Percentiles rank a stretch among this genome's conserved stretches.
phyloP scores from a whole-genome alignment of 2,329 filamentous ascomycete genomes.

The Malbranchea zuffiana region DNA sequence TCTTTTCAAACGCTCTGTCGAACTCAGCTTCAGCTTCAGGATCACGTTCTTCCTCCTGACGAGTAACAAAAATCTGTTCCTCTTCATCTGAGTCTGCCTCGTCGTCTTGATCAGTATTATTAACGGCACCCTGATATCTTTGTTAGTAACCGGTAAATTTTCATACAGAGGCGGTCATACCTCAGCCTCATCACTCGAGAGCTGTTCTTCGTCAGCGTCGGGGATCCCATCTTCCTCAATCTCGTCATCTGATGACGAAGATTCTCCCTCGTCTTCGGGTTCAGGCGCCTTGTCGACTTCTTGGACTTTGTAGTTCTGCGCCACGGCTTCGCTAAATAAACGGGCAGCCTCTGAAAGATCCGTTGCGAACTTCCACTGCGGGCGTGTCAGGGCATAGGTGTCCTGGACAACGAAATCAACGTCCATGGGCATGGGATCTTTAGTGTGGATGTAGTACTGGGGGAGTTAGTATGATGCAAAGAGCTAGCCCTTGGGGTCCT shows the following conservation, averaged over 20 bases:
- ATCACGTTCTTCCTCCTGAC: slow-evolving; percentile 79
- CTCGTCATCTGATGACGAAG: slow-evolving; percentile 65
- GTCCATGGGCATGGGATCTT: slow-evolving; percentile 85
- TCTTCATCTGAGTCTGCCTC: slow-evolving; percentile 60
- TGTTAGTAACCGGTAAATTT: slow-evolving; percentile 8
- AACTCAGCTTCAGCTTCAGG: slow-evolving; percentile 95
- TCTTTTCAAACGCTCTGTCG: slow-evolving; percentile 91
- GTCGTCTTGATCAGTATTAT: slow-evolving; percentile 36
- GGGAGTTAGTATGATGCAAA: slow-evolving; percentile 18
- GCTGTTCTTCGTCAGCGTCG: slow-evolving; percentile 47
- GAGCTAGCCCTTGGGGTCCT: slow-evolving; percentile 13
- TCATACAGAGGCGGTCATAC: slow-evolving; percentile 17
- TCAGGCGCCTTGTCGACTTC: slow-evolving; percentile 60
- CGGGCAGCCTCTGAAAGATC: slow-evolving; percentile 73
- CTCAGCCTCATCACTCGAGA: slow-evolving; percentile 41
- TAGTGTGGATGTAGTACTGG: slow-evolving; percentile 88
- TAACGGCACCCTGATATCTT: slow-evolving; percentile 23
- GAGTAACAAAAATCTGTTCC: slow-evolving; percentile 82
- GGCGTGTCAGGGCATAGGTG: slow-evolving; percentile 70
- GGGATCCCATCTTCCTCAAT: slow-evolving; percentile 49
- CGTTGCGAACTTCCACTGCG: slow-evolving; percentile 81
- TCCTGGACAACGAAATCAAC: slow-evolving; percentile 95
- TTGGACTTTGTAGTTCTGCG: slow-evolving; percentile 74
- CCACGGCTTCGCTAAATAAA: slow-evolving; percentile 76
- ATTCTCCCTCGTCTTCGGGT: slow-evolving; percentile 60